phyloP scores from a whole-genome alignment of 768 basidiomycete genomes.

The Polyporus arcularius region DNA sequence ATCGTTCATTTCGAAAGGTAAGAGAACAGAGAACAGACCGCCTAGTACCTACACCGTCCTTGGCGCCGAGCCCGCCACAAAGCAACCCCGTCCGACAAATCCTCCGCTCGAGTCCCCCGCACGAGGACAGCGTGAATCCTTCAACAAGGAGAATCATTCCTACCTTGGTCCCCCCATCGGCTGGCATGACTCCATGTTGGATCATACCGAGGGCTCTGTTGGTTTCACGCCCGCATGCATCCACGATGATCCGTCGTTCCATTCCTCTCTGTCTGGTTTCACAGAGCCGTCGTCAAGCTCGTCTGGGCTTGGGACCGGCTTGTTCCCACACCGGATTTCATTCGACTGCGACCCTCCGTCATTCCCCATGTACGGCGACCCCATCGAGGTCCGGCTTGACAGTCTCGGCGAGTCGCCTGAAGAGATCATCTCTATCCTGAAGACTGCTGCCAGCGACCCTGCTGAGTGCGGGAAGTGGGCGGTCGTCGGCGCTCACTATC shows the following conservation, averaged over 20 bases:
- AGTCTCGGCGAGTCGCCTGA: constrained; percentile 28
- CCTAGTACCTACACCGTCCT: neutral
- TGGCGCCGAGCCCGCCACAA: neutral
- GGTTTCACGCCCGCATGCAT: neutral
- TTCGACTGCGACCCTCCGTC: neutral
- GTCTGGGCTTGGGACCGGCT: neutral
- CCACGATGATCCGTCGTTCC: neutral
- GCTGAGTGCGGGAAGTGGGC: constrained; percentile 55
- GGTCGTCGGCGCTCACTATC: constrained; percentile 54
- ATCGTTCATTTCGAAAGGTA: neutral
- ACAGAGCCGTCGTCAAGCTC: neutral
- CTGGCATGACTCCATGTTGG: neutral
- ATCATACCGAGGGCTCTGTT: neutral
- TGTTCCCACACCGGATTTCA: neutral
- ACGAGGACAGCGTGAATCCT: neutral
- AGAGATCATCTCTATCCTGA: constrained; percentile 48
- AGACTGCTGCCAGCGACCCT: constrained; percentile 35
- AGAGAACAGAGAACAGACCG: neutral
- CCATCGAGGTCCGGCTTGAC: constrained; percentile 24
- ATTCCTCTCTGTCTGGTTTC: neutral
- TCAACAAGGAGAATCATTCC: neutral
- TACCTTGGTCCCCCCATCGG: neutral
- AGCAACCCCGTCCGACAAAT: neutral
- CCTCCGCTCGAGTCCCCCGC: neutral
- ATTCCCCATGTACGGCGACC: constrained; percentile 8